Evolutionary conservation across 495 filamentous ascomycete genomes (phyloP).

Genomic region (Talaromyces trachyspermus): DNA sequence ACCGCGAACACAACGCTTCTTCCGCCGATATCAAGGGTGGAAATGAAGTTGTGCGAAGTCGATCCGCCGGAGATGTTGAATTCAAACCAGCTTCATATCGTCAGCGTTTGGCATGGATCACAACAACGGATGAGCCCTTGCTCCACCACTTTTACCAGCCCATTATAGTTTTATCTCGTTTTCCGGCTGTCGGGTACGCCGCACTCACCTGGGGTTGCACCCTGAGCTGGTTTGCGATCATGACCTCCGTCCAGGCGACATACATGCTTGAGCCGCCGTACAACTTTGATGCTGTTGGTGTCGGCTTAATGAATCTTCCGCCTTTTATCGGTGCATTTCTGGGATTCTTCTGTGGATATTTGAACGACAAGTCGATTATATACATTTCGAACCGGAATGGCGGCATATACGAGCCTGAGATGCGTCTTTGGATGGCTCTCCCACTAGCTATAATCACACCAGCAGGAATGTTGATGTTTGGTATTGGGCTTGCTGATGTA

Average conservation of each 20-base stretch:
- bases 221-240: conserved; percentile 26
- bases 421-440: conserved; percentile 27
- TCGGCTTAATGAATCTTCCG: conserved; percentile 33
- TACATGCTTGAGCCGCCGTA: conserved; percentile 31
- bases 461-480: conserved; percentile 27
- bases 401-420: conserved; percentile 36
- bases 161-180: conserved; percentile 17
- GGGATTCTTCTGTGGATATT: conserved; percentile 24
- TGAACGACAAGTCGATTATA: conserved; percentile 30
- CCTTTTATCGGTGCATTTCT: conserved; percentile 30
- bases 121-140: conserved; percentile 17
- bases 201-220: conserved; percentile 28
- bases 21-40: neutral
- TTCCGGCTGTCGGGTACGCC: conserved; percentile 29
- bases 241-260: conserved; percentile 21
- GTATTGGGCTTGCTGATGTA: conserved; percentile 23
- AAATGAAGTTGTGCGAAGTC: neutral
- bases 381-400: conserved; percentile 28
- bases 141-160: conserved; percentile 21
- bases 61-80: neutral
- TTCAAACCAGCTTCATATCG: conserved; percentile 18
- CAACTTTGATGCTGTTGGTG: conserved; percentile 26
- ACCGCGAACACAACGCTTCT: neutral
- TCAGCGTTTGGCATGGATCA: conserved; percentile 21
- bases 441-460: conserved; percentile 18